A percentile compares a stretch with the other conserved stretches of the same genome.
Conservation (phyloP, 495 filamentous ascomycete genomes). For the Filosporella fistucella region DNA sequence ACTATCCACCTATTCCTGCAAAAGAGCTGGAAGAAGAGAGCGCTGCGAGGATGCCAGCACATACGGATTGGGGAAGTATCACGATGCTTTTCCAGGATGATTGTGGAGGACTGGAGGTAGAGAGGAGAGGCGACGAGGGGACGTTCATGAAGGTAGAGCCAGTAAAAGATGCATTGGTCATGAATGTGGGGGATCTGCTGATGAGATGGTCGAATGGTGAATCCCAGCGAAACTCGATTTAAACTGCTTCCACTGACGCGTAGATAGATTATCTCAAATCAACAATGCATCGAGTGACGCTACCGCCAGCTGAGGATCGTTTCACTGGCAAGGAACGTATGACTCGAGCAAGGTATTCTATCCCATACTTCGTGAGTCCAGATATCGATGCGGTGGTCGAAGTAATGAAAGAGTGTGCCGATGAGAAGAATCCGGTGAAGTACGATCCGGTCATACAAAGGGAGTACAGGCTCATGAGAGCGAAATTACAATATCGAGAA, state of each 20-base stretch:
- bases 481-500: conserved; percentile 48
- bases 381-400: conserved; percentile 51
- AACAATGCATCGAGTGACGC: conserved; percentile 49
- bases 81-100: conserved; percentile 50
- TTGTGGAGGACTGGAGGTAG: conserved; percentile 50
- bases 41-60: conserved; percentile 48
- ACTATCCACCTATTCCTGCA: conserved; percentile 58
- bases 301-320: conserved; percentile 35
- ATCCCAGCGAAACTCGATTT: conserved; percentile 8
- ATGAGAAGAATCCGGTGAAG: conserved; percentile 34
- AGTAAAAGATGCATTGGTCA: conserved; percentile 45
- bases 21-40: conserved; percentile 37
- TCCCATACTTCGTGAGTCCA: conserved; percentile 57
- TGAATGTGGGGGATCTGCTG: conserved; percentile 57
- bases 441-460: conserved; percentile 49
- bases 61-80: conserved; percentile 45
- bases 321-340: conserved; percentile 36
- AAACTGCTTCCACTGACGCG: conserved; percentile 1
- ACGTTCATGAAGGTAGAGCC: conserved; percentile 49
- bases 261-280: conserved; percentile 44
- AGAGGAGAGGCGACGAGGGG: conserved; percentile 43
- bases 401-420: conserved; percentile 46
- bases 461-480: conserved; percentile 47
- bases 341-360: conserved; percentile 52
- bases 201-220: conserved; percentile 59